Conservation (phyloP, 2,329 filamentous ascomycete species). For the Penicillium sp. region DNA sequence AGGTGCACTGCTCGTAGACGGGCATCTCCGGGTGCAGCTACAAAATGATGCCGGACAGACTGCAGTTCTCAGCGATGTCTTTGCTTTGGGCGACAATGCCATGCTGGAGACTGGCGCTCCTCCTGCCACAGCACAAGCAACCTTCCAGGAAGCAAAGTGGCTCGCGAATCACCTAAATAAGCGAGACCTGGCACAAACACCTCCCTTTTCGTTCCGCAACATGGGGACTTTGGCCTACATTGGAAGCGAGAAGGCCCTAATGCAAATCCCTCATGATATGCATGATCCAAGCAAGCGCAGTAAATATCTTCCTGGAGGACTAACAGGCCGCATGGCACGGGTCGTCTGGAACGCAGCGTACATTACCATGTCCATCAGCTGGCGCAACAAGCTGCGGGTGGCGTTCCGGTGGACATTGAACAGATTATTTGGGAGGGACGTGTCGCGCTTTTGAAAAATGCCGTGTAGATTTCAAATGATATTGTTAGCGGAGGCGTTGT, state of each 20-base stretch:
- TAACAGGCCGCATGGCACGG: constrained; percentile 50
- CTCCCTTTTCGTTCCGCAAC: constrained; percentile 61
- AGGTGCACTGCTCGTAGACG: constrained; percentile 61
- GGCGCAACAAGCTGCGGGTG: constrained; percentile 52
- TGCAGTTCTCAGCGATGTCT: constrained; percentile 60
- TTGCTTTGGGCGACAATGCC: constrained; percentile 63
- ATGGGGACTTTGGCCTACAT: constrained; percentile 66
- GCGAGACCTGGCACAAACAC: constrained; percentile 42
- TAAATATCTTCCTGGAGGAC: constrained; percentile 43
- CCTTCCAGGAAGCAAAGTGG: constrained; percentile 65
- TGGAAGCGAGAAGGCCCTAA: constrained; percentile 62
- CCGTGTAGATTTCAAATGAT: not conserved
- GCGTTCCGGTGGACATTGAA: constrained; percentile 52
- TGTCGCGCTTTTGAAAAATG: constrained; percentile 47
- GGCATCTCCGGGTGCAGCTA: constrained; percentile 62
- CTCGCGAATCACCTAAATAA: constrained; percentile 62
- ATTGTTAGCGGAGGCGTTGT: not conserved
- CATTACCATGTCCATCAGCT: constrained; percentile 55
- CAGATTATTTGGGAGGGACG: constrained; percentile 51
- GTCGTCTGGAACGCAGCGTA: constrained; percentile 55
- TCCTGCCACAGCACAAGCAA: constrained; percentile 65
- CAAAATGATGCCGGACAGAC: constrained; percentile 43
- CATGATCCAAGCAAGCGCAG: constrained; percentile 25
- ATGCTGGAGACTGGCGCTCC: constrained; percentile 58
- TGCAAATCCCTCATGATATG: constrained; percentile 55